phyloP scores from a whole-genome alignment of 176 grass and related monocot species.

The Cenchrus fungigraminus region DNA sequence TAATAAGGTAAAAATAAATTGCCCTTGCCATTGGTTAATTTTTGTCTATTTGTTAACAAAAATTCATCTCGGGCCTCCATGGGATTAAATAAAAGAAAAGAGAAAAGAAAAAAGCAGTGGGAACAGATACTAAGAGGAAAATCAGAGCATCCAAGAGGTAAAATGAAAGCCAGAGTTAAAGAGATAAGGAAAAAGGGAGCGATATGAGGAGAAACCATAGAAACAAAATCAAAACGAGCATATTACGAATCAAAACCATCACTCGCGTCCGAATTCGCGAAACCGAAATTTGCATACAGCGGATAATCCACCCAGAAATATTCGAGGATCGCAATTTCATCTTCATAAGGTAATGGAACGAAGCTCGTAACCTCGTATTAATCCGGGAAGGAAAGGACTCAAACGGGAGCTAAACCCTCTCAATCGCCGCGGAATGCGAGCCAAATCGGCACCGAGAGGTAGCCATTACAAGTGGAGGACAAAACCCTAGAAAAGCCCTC shows the following conservation, averaged over 20 bases:
- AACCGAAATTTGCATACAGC: not conserved
- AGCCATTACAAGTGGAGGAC: too few species aligned
- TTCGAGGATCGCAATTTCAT: not conserved
- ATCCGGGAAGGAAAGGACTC: not conserved
- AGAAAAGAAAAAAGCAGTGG: not conserved
- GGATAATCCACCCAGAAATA: not conserved
- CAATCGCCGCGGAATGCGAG: not conserved
- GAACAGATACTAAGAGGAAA: not conserved
- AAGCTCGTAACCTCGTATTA: not conserved
- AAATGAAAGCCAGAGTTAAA: not conserved
- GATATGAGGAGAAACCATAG: not conserved
- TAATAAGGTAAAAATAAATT: too few species aligned
- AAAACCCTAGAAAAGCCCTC: conserved; percentile 29
- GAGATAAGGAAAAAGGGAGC: not conserved
- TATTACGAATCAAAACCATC: not conserved
- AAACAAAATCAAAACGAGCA: not conserved
- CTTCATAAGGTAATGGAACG: not conserved
- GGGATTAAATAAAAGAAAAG: not conserved
- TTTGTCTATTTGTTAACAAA: not conserved
- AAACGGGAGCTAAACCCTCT: not conserved
- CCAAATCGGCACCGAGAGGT: not conserved
- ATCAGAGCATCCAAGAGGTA: not conserved
- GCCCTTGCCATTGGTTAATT: not conserved
- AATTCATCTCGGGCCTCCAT: not conserved
- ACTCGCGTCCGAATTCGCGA: too few species aligned